phyloP scores from a whole-genome alignment of 1,284 basidiomycete genomes.

The Vanrija pseudolonga region DNA sequence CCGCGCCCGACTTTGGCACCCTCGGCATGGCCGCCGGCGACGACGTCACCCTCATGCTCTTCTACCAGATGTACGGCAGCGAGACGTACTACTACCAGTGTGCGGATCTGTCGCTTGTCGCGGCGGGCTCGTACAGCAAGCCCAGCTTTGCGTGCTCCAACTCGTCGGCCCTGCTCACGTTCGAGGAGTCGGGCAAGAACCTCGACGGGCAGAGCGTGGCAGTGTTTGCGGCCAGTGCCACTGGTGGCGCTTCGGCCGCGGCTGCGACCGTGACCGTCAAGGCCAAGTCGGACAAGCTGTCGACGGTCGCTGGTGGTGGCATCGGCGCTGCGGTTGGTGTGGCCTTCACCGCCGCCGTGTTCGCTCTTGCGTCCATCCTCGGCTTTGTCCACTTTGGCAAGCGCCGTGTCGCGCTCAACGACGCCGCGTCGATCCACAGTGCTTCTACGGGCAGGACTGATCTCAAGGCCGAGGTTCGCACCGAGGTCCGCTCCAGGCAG shows the following conservation, averaged over 20 bases:
- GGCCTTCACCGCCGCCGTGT: neutral
- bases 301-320: neutral
- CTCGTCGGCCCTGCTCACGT: neutral
- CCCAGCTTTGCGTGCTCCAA: neutral
- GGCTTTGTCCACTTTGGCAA: neutral
- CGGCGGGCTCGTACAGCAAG: neutral
- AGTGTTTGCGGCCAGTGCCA: neutral
- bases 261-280: neutral
- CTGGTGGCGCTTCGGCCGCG: neutral
- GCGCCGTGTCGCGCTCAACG: neutral
- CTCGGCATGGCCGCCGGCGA: neutral
- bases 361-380: neutral
- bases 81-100: slow-evolving; percentile 1
- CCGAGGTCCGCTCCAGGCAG: too few relatives aligned
- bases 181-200: neutral
- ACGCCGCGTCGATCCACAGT: neutral
- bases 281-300: neutral
- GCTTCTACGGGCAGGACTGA: too few relatives aligned
- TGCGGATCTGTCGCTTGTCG: neutral
- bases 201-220: neutral
- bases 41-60: slow-evolving; percentile 2
- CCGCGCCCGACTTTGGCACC: neutral
- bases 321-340: neutral
- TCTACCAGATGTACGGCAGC: neutral
- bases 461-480: too few relatives aligned